These are phyloP conservation scores for Penicillium riverlandense DNA, from an alignment of 495 filamentous ascomycete genomes.

Conservation along the genomic window DNA sequence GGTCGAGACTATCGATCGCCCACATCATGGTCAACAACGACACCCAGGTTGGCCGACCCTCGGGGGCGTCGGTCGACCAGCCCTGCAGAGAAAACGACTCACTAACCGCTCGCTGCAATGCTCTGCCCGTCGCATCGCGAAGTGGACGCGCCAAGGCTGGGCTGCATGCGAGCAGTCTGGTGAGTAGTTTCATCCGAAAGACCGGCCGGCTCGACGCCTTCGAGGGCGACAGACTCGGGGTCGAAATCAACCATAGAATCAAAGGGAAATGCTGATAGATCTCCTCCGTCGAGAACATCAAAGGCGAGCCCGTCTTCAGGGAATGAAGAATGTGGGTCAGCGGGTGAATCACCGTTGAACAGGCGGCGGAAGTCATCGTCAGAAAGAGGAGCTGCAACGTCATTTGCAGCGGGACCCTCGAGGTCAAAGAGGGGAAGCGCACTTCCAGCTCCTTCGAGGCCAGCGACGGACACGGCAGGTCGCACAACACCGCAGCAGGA, in stretches of 20 bases:
- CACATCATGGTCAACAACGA: conserved; percentile 39
- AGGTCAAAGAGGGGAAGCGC: conserved; percentile 49
- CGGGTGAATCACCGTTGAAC: conserved; percentile 63
- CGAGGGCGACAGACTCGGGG: conserved; percentile 47
- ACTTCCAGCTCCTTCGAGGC: conserved; percentile 51
- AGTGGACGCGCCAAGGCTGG: conserved; percentile 85
- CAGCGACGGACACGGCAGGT: conserved; percentile 98
- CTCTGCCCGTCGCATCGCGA: conserved; percentile 83
- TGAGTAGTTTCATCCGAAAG: conserved; percentile 51
- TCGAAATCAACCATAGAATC: conserved; percentile 82
- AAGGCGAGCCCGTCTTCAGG: conserved; percentile 69
- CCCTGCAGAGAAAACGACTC: conserved; percentile 27
- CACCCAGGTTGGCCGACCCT: conserved; percentile 35
- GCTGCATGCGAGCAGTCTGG: conserved; percentile 69
- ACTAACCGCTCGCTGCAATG: conserved; percentile 61
- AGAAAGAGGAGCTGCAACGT: conserved; percentile 51
- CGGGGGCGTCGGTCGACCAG: conserved; percentile 24
- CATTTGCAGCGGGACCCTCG: conserved; percentile 34
- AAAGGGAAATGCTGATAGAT: conserved; percentile 63
- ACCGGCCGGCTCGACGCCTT: conserved; percentile 42
- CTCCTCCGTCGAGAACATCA: conserved; percentile 51
- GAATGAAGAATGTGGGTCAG: conserved; percentile 66
- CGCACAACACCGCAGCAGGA: conserved; percentile 99
- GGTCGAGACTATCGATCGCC: conserved; percentile 40
- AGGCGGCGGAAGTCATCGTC: conserved; percentile 61